Conservation (phyloP, 306 rosid species). For the Acacia acuminata region DNA sequence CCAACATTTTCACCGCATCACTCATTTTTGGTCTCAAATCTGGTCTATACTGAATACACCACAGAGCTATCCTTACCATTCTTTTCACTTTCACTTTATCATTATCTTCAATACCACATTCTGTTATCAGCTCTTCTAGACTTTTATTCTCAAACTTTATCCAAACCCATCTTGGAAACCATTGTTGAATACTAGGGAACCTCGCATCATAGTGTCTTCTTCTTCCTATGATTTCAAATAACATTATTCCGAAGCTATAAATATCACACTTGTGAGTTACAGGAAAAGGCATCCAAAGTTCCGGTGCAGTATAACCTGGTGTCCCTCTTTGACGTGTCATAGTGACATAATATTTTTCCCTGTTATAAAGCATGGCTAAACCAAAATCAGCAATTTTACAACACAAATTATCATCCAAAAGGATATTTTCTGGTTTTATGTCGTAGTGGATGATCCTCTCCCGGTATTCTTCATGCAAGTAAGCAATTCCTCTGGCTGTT, state of each 20-base stretch:
- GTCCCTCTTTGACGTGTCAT: conserved; percentile 44
- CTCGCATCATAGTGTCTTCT: conserved; percentile 21
- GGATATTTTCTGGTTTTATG: conserved; percentile 45
- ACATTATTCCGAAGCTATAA: conserved; percentile 42
- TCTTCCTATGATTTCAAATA: conserved; percentile 38
- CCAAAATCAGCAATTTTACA: conserved; percentile 45
- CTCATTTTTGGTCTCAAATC: conserved; percentile 39
- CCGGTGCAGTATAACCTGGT: conserved; percentile 47
- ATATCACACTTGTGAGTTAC: conserved; percentile 47
- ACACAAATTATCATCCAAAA: conserved; percentile 24
- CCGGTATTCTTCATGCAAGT: conserved; percentile 42
- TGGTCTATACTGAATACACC: conserved; percentile 39
- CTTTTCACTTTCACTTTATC: neutral
- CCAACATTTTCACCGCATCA: conserved; percentile 45
- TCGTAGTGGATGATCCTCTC: conserved; percentile 44
- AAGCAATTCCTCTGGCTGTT: conserved; percentile 39
- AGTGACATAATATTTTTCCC: conserved; percentile 34
- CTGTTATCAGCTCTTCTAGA: neutral
- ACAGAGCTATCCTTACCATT: conserved; percentile 2
- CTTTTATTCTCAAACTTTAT: conserved; percentile 9
- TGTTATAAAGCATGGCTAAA: conserved; percentile 36
- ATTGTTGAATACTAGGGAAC: conserved; percentile 25
- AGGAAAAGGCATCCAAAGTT: conserved; percentile 41
- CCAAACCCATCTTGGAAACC: conserved; percentile 41
- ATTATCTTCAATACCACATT: conserved; percentile 26